Percentiles rank a stretch among this genome's conserved stretches.
These are phyloP conservation scores for Ormosia emarginata DNA, from an alignment of 306 rosid species.

Conservation along the genomic window DNA sequence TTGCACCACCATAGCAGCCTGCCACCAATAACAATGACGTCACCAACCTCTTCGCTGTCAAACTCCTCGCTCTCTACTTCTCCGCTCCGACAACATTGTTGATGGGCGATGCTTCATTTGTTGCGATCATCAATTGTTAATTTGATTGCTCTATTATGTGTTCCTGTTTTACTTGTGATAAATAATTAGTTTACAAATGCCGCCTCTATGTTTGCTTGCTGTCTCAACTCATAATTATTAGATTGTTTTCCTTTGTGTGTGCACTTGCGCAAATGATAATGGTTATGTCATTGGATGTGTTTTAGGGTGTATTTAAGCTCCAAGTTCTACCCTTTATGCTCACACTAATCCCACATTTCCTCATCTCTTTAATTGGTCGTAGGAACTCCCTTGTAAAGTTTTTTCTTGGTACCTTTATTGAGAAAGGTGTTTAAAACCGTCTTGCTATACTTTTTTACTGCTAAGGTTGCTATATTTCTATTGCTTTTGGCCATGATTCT, in stretches of 20 bases:
- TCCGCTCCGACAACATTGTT: no score
- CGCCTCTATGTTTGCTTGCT: neutral
- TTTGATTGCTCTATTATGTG: neutral
- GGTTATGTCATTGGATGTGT: neutral
- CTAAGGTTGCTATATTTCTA: slow-evolving; percentile 33
- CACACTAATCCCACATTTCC: neutral
- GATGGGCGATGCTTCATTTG: neutral
- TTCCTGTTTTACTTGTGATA: neutral
- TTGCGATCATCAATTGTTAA: neutral
- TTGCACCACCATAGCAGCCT: no score
- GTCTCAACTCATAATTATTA: neutral
- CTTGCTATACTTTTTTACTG: slow-evolving; percentile 34
- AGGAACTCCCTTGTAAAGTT: neutral
- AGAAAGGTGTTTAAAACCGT: neutral
- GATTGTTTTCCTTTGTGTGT: neutral
- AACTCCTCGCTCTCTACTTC: no score
- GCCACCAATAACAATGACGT: no score
- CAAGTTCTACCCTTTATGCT: neutral
- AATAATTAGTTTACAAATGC: neutral
- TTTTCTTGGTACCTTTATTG: neutral
- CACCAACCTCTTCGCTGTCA: no score
- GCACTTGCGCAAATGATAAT: neutral
- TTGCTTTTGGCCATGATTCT: neutral
- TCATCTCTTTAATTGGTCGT: neutral
- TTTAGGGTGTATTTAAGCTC: neutral